phyloP scores from a whole-genome alignment of 306 rosid genomes.

The Quillaja saponaria region DNA sequence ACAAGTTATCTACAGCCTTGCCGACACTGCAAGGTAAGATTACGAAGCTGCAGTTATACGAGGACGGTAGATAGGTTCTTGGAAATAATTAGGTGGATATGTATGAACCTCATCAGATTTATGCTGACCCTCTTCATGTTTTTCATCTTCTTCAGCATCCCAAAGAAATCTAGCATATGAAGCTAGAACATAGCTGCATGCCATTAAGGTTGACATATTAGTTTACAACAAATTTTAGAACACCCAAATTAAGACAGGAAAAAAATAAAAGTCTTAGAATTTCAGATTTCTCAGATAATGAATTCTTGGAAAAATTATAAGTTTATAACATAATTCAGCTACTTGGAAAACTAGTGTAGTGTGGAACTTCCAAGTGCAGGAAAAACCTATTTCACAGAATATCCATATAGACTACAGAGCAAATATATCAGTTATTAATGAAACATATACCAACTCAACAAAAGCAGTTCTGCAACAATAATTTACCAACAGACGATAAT shows the following conservation, averaged over 20 bases:
- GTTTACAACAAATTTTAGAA: slow-evolving; percentile 14
- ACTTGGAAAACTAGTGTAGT: not conserved
- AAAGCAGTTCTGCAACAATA: not conserved
- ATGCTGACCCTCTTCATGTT: slow-evolving; percentile 27
- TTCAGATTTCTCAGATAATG: not conserved
- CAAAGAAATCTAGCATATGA: slow-evolving; percentile 81
- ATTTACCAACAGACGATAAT: not conserved
- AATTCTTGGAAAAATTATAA: not conserved
- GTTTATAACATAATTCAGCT: slow-evolving; percentile 9
- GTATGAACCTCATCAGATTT: slow-evolving; percentile 31
- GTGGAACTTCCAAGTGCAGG: not conserved
- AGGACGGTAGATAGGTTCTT: slow-evolving; percentile 43
- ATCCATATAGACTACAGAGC: not conserved
- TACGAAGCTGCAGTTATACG: slow-evolving; percentile 52
- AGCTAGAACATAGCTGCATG: slow-evolving; percentile 69
- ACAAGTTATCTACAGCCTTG: slow-evolving; percentile 20
- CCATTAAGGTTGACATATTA: slow-evolving; percentile 7
- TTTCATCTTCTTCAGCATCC: slow-evolving; percentile 69
- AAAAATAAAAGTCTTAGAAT: not conserved
- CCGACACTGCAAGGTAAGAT: slow-evolving; percentile 14
- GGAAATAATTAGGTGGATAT: slow-evolving; percentile 34
- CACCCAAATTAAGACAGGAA: not conserved
- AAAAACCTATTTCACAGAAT: not conserved
- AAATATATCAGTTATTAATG: not conserved
- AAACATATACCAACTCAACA: slow-evolving; percentile 1